Base-by-base conservation (phyloP, 73 alveolate genomes). In the Stentor coeruleus region DNA sequence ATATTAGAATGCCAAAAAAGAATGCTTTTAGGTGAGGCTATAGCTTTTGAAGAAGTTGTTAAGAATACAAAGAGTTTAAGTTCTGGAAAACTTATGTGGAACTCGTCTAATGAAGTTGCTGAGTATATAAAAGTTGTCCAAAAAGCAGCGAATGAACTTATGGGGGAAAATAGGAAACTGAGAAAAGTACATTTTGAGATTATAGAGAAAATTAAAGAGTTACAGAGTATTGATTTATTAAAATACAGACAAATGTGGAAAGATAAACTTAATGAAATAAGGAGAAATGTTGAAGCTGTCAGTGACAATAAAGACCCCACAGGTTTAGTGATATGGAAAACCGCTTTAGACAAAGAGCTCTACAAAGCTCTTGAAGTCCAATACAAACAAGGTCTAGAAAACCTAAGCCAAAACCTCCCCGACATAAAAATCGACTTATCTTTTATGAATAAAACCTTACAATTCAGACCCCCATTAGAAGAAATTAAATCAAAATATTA, bases 401-500 rank as follows among this genome's bases (percentile, higher is more conserved):
- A 91, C 84, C 93, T 97, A 57, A 96, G 95, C 86, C 97, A 97
- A 75, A 92, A 94, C 83, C 86, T 98, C 59, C 96, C 99, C 31
- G 99, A 97, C 81, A 98, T 96, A 84, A 93, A 96, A 57, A 98
- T 99, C 30, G 99, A 98, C 87, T 84, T 98, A 82, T 95, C 93
- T 3, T 92, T 94, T 81, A 87, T 85, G 66, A 93, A 90, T 84
- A 93, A 93, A 88, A 91, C 88, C 86, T 87, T 87, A 59, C 90
- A 84, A 80, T 93, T 97, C 83, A 95, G 95, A 82, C 99, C 99
- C 3, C 95, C 99, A 0, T 83, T 96, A 33, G 99, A 98, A 77
- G 99, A 97, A 82, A 91, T 98, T 58, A 96, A 95, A 91, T 87
- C 95, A 59, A 85, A 88, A 59, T 97, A 97, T 86, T 98, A 91